These are phyloP conservation scores for Daldinia bambusicola DNA, from an alignment of 495 filamentous ascomycete genomes.

Conservation along the genomic window DNA sequence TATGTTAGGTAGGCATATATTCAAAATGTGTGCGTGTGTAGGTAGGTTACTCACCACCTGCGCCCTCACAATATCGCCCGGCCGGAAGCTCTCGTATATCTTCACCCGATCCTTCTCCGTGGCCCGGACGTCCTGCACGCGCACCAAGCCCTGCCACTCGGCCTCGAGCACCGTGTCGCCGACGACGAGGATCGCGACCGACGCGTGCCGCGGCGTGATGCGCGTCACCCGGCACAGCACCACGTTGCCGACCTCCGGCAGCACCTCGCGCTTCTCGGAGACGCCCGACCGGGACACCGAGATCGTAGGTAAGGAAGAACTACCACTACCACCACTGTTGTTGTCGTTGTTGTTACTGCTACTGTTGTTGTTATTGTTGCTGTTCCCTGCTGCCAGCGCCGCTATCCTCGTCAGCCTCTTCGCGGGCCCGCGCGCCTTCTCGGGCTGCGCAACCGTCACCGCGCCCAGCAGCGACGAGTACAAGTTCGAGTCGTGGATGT, in stretches of 20 bases:
- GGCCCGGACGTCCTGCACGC: slow-evolving; percentile 89
- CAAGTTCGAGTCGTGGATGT: slow-evolving; percentile 75
- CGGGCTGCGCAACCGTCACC: slow-evolving; percentile 60
- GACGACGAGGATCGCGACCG: slow-evolving; percentile 82
- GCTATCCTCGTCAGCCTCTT: slow-evolving; percentile 66
- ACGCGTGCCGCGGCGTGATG: slow-evolving; percentile 82
- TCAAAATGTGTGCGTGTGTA: not conserved
- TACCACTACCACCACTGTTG: slow-evolving; percentile 37
- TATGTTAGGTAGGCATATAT: too few species aligned
- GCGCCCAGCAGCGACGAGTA: slow-evolving; percentile 77
- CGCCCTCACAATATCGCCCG: slow-evolving; percentile 91
- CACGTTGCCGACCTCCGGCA: slow-evolving; percentile 80
- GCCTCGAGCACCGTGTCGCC: slow-evolving; percentile 70
- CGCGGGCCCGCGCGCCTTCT: slow-evolving; percentile 64
- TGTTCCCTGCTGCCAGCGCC: slow-evolving; percentile 42
- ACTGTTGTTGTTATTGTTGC: slow-evolving; percentile 5
- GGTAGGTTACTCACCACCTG: slow-evolving; percentile 69
- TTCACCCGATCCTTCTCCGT: slow-evolving; percentile 96
- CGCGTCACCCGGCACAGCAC: slow-evolving; percentile 88
- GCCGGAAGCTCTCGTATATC: slow-evolving; percentile 89
- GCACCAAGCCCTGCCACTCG: slow-evolving; percentile 69
- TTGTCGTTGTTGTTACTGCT: slow-evolving; percentile 15
- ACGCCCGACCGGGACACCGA: slow-evolving; percentile 51
- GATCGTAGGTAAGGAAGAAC: slow-evolving; percentile 51
- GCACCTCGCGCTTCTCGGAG: slow-evolving; percentile 69